Evolutionary conservation across 257 asterid species (phyloP).

Genomic region (Penstemon newberryi): DNA sequence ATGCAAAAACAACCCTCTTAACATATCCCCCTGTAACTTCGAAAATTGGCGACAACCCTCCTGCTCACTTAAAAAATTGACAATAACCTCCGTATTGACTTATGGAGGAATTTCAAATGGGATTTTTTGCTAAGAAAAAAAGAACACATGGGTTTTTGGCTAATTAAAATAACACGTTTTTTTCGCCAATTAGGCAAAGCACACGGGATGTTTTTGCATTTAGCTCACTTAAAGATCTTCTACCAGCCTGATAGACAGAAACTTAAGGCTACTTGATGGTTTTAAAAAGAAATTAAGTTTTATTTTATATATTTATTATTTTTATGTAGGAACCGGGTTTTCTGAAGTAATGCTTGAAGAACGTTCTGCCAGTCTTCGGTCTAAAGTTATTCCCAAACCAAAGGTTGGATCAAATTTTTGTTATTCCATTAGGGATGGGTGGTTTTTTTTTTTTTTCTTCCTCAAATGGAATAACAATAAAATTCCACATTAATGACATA

Average conservation of each 20-base stretch:
- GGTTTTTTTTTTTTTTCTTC: not conserved
- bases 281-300: slow-evolving; percentile 2
- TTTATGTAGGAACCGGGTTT: slow-evolving; percentile 83
- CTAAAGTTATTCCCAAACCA: slow-evolving; percentile 79
- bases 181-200: too few species aligned
- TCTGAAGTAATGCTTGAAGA: slow-evolving; percentile 87
- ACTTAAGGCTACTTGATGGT: slow-evolving; percentile 17
- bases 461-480: not conserved
- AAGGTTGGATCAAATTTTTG: slow-evolving; percentile 50
- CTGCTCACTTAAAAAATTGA: too few species aligned
- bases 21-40: too few species aligned
- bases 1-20: too few species aligned
- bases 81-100: too few species aligned
- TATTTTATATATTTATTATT: not conserved
- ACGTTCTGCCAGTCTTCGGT: slow-evolving; percentile 78
- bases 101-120: too few species aligned
- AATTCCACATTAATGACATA: slow-evolving; percentile 25
- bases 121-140: too few species aligned
- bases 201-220: too few species aligned
- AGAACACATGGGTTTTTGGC: too few species aligned
- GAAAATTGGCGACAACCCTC: too few species aligned
- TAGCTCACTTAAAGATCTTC: not conserved
- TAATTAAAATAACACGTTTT: too few species aligned
- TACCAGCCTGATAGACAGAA: slow-evolving; percentile 18
- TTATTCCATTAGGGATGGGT: slow-evolving; percentile 8